Conservation (phyloP, 768 basidiomycete genomes). For the Xerocomus brunneocitrinus region DNA sequence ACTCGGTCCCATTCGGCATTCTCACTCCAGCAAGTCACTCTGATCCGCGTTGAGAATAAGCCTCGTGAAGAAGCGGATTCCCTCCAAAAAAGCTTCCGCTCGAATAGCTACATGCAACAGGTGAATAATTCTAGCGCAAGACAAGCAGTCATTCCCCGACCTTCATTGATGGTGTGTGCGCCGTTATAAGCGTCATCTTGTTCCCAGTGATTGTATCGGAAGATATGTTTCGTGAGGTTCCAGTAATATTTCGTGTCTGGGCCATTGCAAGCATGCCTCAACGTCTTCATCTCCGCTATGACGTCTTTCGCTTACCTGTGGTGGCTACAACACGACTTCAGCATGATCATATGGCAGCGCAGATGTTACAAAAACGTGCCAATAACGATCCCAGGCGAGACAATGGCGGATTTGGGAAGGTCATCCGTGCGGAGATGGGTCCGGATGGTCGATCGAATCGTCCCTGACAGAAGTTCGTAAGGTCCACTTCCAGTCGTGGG, state of each 20-base stretch:
- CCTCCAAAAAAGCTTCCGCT: constrained; percentile 27
- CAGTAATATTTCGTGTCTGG: constrained; percentile 44
- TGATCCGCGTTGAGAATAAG: constrained; percentile 33
- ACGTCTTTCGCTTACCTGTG: constrained; percentile 18
- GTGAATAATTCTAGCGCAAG: constrained; percentile 6
- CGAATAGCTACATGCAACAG: constrained; percentile 20
- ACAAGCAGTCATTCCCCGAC: constrained; percentile 4
- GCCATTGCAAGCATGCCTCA: constrained; percentile 11
- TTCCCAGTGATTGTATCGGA: constrained; percentile 40
- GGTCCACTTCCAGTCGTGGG: constrained; percentile 35
- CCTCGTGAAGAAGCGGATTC: constrained; percentile 30
- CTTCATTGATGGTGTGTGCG: constrained; percentile 28
- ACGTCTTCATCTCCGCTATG: constrained; percentile 16
- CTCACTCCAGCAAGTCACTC: constrained; percentile 17
- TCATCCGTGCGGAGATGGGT: constrained; percentile 27
- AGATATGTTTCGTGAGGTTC: constrained; percentile 43
- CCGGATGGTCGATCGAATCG: constrained; percentile 37
- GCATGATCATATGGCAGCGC: not conserved
- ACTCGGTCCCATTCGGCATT: no score
- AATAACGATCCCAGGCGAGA: constrained; percentile 35
- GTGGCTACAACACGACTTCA: constrained; percentile 16
- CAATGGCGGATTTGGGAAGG: constrained; percentile 22
- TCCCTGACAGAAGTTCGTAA: constrained; percentile 40
- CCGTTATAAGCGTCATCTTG: constrained; percentile 34
- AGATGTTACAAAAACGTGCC: constrained; percentile 4